Percentiles rank a stretch among this genome's conserved stretches.
phyloP scores from a whole-genome alignment of 495 filamentous ascomycete species.

The Annulohypoxylon nitens region DNA sequence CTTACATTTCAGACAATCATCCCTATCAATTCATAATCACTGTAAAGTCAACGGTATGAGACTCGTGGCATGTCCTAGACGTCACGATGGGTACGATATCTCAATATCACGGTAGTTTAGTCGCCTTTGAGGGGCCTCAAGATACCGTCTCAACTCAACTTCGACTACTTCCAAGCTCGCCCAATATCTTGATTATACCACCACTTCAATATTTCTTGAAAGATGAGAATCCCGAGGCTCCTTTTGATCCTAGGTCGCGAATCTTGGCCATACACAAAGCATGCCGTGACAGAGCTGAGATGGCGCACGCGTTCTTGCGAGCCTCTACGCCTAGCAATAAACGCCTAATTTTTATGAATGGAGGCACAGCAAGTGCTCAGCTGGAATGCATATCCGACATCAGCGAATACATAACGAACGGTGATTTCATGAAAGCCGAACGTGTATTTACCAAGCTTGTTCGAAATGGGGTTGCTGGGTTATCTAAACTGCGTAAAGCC shows the following conservation, averaged over 20 bases:
- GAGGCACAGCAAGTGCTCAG: constrained; percentile 62
- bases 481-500: constrained; percentile 37
- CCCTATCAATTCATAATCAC: not conserved
- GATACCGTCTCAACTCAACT: constrained; percentile 65
- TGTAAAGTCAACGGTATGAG: constrained; percentile 12
- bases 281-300: constrained; percentile 55
- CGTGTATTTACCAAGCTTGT: constrained; percentile 59
- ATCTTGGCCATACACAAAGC: constrained; percentile 60
- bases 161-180: constrained; percentile 63
- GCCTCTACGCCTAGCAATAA: constrained; percentile 55
- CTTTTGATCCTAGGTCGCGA: constrained; percentile 55
- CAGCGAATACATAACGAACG: constrained; percentile 56
- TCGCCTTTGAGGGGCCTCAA: constrained; percentile 65
- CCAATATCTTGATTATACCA: constrained; percentile 63
- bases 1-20: not conserved
- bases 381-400: constrained; percentile 60
- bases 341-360: constrained; percentile 65
- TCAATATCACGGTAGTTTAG: constrained; percentile 58
- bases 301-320: constrained; percentile 60
- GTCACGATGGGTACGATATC: constrained; percentile 29
- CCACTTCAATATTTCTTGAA: constrained; percentile 55
- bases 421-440: constrained; percentile 58
- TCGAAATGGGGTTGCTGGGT: constrained; percentile 57
- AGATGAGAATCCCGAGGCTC: constrained; percentile 27
- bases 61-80: not conserved